Percentiles rank a stretch among this genome's conserved stretches.
Evolutionary conservation across 2,329 filamentous ascomycete genomes (phyloP).

Genomic region (Xylariaceae sp.): DNA sequence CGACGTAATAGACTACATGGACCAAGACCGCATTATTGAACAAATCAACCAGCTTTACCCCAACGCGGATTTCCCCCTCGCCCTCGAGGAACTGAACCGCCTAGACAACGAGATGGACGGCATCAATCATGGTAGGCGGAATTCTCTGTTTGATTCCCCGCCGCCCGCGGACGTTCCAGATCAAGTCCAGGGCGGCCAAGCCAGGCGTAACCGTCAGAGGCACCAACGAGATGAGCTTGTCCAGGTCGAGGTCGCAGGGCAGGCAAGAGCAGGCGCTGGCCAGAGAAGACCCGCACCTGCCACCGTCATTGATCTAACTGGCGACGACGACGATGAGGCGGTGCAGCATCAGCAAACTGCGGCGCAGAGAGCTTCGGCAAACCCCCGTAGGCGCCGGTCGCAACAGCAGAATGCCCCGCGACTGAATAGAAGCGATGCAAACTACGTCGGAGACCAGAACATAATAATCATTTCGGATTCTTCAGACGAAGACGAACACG

Average conservation of each 20-base stretch:
- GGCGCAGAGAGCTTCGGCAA: slow-evolving; percentile 13
- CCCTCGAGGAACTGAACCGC: no score
- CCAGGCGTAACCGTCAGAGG: not conserved
- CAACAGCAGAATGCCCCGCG: slow-evolving; percentile 22
- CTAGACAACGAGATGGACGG: slow-evolving; percentile 1
- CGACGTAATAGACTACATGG: not conserved
- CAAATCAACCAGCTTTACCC: slow-evolving; percentile 4
- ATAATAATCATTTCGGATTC: slow-evolving; percentile 27
- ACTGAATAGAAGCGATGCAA: slow-evolving; percentile 28
- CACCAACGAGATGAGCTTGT: slow-evolving; percentile 22
- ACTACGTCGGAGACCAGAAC: slow-evolving; percentile 20
- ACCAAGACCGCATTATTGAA: not conserved
- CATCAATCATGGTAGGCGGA: slow-evolving; percentile 7
- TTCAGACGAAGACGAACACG: slow-evolving; percentile 27
- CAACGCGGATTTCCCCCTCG: no score
- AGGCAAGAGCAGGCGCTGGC: slow-evolving; percentile 4
- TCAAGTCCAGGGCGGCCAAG: not conserved
- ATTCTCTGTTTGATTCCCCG: not conserved
- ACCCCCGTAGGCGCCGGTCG: slow-evolving; percentile 20
- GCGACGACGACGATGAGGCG: slow-evolving; percentile 18
- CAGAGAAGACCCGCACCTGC: slow-evolving; percentile 13
- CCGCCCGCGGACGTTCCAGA: slow-evolving; percentile 7
- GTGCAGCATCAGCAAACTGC: slow-evolving; percentile 8
- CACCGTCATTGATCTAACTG: slow-evolving; percentile 27
- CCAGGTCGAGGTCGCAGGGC: slow-evolving; percentile 18